Conservation (phyloP, 768 basidiomycete genomes). For the Trametes villosa region DNA sequence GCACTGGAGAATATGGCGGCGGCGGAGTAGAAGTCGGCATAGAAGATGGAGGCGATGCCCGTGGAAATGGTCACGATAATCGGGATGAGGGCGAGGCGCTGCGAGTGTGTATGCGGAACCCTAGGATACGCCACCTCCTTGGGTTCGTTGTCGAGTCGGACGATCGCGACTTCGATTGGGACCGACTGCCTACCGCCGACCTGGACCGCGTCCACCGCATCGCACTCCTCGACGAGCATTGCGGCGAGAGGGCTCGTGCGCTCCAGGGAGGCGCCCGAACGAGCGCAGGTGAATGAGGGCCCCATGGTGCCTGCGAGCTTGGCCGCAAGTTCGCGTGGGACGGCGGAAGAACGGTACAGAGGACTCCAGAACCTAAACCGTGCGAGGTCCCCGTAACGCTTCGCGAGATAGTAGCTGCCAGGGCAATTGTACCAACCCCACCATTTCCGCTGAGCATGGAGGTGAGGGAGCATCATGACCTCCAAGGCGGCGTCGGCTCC, state of each 20-base stretch:
- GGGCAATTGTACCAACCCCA: constrained; percentile 21
- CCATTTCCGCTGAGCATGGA: constrained; percentile 15
- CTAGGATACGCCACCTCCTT: neutral
- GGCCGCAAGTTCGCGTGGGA: neutral
- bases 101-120: constrained; percentile 8
- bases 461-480: constrained; percentile 16
- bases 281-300: neutral
- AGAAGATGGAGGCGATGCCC: constrained; percentile 2
- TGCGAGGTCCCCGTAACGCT: constrained; percentile 16
- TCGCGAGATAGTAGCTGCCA: constrained; percentile 15
- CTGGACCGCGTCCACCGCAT: neutral
- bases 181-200: neutral
- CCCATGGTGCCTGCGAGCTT: neutral
- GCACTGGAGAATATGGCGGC: constrained; percentile 9
- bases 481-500: constrained; percentile 15
- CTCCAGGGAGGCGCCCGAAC: neutral
- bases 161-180: constrained; percentile 9
- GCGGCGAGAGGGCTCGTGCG: neutral
- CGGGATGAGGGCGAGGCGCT: neutral
- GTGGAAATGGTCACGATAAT: constrained; percentile 10
- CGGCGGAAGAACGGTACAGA: neutral
- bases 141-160: neutral
- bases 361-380: constrained; percentile 9
- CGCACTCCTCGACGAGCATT: neutral
- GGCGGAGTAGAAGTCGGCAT: constrained; percentile 2